Base-by-base conservation (phyloP, 2,329 filamentous ascomycete species). In the Myriosclerotinia scirpicola region DNA sequence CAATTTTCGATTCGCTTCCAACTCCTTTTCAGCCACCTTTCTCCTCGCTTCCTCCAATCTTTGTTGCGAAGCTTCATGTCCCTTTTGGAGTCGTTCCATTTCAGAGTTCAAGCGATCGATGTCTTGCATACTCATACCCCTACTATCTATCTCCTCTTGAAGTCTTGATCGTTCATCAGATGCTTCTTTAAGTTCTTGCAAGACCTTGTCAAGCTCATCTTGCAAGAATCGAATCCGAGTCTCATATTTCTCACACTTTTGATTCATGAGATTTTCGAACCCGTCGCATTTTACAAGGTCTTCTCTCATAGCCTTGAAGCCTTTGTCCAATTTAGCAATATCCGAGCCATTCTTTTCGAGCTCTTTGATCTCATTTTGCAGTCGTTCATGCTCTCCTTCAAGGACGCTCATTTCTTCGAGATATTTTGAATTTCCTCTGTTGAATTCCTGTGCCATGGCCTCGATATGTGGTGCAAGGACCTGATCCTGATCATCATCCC, bases 31-130 rank as follows among this genome's bases (percentile, higher is more conserved):
- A 22, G 89, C 85, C 1, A 95, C 90, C 71, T 87, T 89, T 71
- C 86, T 89, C 80, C 96, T 96, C 11, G 90, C 85, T 69, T 98
- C 95, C 67, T 97, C 93, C 0, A 97, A 82, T 63, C 92, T 85
- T 65, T 86, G 83, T 7, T 87, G 84, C 0, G 92, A 90, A 2
- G 88, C 85, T 73, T 97, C 92, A 54, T 97, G 89, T 53, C 89
- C 91, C 73, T 90, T 93, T 71, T 96, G 92, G n/a, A 99, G 84
- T 56, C 95, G 88, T 75, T 99, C 95, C 64, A 93, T 89, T 78
- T 99, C 95, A 46, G 91, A 89, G 73, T 93, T 97, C 94, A 99
- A 97, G 78, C 95, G 92, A 83, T 99, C 95, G 76, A 99, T 98
- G 84, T 99, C 95, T 80, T 95, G 91, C 80, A 97, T 96, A 74